Evolutionary conservation across 495 filamentous ascomycete genomes (phyloP), one percentile per base, ranked within the genome.

Genomic region (Parathielavia appendiculata): DNA sequence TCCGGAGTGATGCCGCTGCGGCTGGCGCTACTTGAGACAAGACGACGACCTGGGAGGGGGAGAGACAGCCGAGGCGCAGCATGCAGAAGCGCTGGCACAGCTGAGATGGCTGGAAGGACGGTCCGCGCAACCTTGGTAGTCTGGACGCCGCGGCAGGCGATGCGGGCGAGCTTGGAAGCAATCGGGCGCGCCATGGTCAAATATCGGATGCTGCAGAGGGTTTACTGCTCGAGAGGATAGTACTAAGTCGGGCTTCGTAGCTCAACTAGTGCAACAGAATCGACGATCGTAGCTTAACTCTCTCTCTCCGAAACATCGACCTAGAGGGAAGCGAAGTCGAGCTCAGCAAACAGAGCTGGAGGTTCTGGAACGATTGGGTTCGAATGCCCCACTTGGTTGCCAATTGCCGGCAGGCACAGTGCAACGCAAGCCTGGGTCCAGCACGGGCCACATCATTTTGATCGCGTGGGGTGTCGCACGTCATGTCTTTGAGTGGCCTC

Each of bases 1-100:
- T 74, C 70, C 4, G 71, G 71, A 17, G 69, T 70, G 58, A 71
- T 73, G 22, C 63, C 61, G 23, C 59, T 63, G 60, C 58, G 63
- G 50, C 20, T 16, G 34, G 61, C 12, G 36, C 58, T 57, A 8
- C 41, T 57, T 17, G 67, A 64, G 14, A 66, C 57, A 47, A 62
- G 66, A 7, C 61, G 49, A n/a, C 43, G 22, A 16, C 44, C 32
- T 30, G 39, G n/a, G 44, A 36, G 30, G 11, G 26, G 32, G 17
- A 26, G 11, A 19, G 53, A 13, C 13, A 38, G 9, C 17, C 40
- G 20, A 11, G 48, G 35, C 26, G 26, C 23, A 32, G 49, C 5
- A 11, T 26, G 36, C 13, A 44, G 44, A 41, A 30, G 22, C 22
- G 17, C 12, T 26, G 53, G 11, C 32, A 56, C 39, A 1, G 54